Evolutionary conservation across 495 filamentous ascomycete species (phyloP), one percentile per base, ranked within the genome.

Genomic region (Amphirosellinia nigrospora): DNA sequence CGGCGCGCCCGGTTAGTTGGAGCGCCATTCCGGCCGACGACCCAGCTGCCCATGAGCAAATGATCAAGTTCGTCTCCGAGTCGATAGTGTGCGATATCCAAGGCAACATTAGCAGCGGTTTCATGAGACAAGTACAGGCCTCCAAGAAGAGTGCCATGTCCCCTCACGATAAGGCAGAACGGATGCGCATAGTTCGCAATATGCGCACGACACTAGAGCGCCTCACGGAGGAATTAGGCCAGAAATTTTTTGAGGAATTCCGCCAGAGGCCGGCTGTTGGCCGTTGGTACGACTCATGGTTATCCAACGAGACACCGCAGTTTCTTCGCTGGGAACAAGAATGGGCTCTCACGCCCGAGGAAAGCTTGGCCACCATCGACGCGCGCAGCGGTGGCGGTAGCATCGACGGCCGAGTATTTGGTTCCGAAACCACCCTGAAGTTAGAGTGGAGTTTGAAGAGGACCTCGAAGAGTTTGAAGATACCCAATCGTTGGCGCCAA

Each of bases 141-240:
- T 56, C 46, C 26, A 70, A 70, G 50, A 70, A 64, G 38, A 70
- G 68, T 28, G 38, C 36, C 10, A 70, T 70, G 59, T 70, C 68
- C 38, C 68, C 68, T 58, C 68, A 64, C 19, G 68, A 70, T 30
- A 70, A 70, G 28, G 68, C 68, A 56, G 68, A 70, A 38, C 68
- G 68, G 50, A 70, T 70, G 68, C 68, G 60, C 50, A 63, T 70
- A 56, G 38, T 70, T 41, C 68, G 68, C 60, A 28, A 56, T 45
- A 70, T 70, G 68, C 59, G 68, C n/a, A 56, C 68, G n/a, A 64
- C 68, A 10, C 30, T 70, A 23, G 68, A 70, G n/a, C 68, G 68
- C 21, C 68, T 70, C 48, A 70, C 68, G 21, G 68, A 70, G 39
- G 68, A 70, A 28, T 38, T 70, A 34, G 68, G 68, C 4, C 68